Conservation (phyloP, 2,329 filamentous ascomycete species). For the Dactylonectria estremocensis region DNA sequence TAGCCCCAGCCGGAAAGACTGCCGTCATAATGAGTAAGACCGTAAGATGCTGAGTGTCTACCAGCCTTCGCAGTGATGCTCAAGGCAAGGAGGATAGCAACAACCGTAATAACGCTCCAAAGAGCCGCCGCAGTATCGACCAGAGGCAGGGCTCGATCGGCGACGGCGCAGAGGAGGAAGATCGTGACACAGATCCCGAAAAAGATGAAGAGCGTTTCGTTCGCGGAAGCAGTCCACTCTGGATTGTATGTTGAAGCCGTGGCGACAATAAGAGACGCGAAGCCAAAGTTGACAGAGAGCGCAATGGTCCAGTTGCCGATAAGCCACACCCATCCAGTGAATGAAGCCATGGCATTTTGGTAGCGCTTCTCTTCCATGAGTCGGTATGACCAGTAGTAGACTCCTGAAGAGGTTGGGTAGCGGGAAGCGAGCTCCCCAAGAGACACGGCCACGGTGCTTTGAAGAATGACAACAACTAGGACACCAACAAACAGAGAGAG, state of each 20-base stretch:
- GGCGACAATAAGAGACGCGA: constrained; percentile 75
- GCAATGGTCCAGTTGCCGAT: constrained; percentile 79
- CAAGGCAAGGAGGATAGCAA: constrained; percentile 77
- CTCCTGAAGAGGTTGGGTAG: too few species aligned
- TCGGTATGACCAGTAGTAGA: constrained; percentile 81
- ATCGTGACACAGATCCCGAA: constrained; percentile 74
- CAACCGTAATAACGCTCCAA: constrained; percentile 79
- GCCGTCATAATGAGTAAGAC: too few species aligned
- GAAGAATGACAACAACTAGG: too few species aligned
- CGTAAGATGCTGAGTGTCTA: too few species aligned
- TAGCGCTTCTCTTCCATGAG: constrained; percentile 70
- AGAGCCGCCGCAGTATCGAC: too few species aligned
- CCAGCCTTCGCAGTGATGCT: constrained; percentile 72
- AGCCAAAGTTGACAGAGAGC: too few species aligned
- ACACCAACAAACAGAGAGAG: too few species aligned
- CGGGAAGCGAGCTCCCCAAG: too few species aligned
- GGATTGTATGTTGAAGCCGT: constrained; percentile 75
- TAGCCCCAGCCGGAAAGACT: too few species aligned
- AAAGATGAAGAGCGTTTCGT: constrained; percentile 83
- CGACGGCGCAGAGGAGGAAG: constrained; percentile 76
- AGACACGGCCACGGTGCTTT: too few species aligned
- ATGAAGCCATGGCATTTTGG: constrained; percentile 75
- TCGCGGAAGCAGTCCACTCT: constrained; percentile 69
- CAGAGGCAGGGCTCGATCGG: too few species aligned
- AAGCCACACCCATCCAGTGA: constrained; percentile 80